A percentile compares a stretch with the other conserved stretches of the same genome.
These are phyloP conservation scores for Rhodotorula sp. DNA, from an alignment of 1,284 basidiomycete genomes.

Conservation along the genomic window DNA sequence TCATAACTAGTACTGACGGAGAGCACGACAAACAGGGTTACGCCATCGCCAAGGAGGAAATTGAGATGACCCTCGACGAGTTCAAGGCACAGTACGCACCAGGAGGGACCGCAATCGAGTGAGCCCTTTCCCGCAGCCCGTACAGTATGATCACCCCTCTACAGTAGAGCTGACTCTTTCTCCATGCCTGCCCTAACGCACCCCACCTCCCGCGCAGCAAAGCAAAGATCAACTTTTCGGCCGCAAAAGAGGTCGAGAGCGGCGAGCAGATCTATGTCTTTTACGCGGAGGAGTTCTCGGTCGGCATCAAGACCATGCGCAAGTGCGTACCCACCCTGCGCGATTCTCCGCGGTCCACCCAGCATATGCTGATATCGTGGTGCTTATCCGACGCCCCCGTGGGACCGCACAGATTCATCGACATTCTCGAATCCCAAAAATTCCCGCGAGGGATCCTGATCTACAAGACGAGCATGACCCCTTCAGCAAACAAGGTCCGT, in stretches of 20 bases:
- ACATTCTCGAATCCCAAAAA: conserved; percentile 81
- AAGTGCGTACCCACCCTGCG: conserved; percentile 61
- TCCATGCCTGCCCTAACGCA: background rate
- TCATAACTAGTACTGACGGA: background rate
- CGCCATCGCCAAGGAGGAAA: conserved; percentile 76
- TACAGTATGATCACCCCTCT: no score
- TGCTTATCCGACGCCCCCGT: background rate
- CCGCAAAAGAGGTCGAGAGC: conserved; percentile 43
- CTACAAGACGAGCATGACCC: conserved; percentile 93
- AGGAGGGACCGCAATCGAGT: conserved; percentile 47
- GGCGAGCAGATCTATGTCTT: conserved; percentile 83
- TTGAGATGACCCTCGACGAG: conserved; percentile 72
- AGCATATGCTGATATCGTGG: background rate
- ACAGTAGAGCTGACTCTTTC: background rate
- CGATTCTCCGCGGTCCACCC: no score
- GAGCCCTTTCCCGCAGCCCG: conserved; percentile 15
- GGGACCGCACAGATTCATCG: conserved; percentile 63
- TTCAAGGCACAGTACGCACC: conserved; percentile 66
- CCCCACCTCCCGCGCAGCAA: conserved; percentile 59
- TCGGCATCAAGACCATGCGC: conserved; percentile 92
- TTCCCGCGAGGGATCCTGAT: conserved; percentile 92
- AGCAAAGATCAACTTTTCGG: conserved; percentile 71
- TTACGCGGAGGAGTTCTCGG: conserved; percentile 87
- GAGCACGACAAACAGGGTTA: conserved; percentile 46
- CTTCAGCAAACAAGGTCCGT: conserved; percentile 83